Conservation (phyloP, 2,329 filamentous ascomycete genomes). For the Trichophyton schoenleinii region DNA sequence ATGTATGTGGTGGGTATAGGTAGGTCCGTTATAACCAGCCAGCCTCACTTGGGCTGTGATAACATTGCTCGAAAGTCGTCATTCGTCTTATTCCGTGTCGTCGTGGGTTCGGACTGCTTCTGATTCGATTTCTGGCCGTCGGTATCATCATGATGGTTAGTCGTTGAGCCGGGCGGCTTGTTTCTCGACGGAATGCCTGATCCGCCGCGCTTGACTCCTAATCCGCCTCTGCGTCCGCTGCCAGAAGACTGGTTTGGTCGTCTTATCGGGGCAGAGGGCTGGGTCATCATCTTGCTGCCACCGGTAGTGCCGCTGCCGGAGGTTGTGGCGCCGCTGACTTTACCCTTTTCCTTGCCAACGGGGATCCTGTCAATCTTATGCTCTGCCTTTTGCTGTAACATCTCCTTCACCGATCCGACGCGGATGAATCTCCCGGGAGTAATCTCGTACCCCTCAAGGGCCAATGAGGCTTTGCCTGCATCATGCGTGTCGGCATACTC, state of each 20-base stretch:
- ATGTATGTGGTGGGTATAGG: background rate
- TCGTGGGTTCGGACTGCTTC: conserved; percentile 14
- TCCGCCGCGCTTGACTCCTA: conserved; percentile 34
- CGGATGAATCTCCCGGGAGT: conserved; percentile 30
- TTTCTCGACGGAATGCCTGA: background rate
- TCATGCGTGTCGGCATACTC: conserved; percentile 61
- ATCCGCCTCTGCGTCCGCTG: conserved; percentile 37
- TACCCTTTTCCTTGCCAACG: conserved; percentile 29
- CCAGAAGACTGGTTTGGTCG: conserved; percentile 34
- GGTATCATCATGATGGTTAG: background rate
- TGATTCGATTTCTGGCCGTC: conserved; percentile 9
- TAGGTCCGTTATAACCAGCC: background rate
- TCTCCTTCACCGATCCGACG: conserved; percentile 41
- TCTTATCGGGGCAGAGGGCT: conserved; percentile 27
- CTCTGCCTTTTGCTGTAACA: conserved; percentile 34
- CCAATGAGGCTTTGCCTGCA: conserved; percentile 48
- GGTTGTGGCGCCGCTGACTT: conserved; percentile 11
- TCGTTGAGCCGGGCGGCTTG: background rate
- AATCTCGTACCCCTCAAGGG: conserved; percentile 37
- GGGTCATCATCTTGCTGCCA: conserved; percentile 16
- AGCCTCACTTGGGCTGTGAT: conserved; percentile 2
- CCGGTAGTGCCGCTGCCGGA: background rate
- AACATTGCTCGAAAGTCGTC: conserved; percentile 46
- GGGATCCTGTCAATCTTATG: conserved; percentile 29
- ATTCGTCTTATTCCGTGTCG: conserved; percentile 28